Percentiles rank a stretch among this genome's conserved stretches.
Conservation (phyloP, 83 land plant genomes). For the Picea abies region DNA sequence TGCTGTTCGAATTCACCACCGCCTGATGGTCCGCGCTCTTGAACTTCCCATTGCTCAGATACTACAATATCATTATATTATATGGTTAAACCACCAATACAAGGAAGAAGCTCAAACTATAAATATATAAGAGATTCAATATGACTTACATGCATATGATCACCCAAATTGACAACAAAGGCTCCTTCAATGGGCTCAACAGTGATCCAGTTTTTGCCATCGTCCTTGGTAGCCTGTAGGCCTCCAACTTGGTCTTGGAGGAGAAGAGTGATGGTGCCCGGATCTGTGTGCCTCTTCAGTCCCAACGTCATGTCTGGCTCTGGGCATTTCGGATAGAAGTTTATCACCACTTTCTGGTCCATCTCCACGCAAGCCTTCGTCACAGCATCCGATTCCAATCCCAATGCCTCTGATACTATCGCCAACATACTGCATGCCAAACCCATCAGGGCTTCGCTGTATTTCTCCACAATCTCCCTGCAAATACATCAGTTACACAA, state of each 20-base stretch:
- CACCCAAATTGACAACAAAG: slow-evolving; percentile 67
- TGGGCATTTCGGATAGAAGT: slow-evolving; percentile 72
- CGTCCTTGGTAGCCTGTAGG: slow-evolving; percentile 64
- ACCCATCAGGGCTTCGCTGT: slow-evolving; percentile 45
- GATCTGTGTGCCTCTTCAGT: slow-evolving; percentile 64
- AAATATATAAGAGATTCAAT: slow-evolving; percentile 11
- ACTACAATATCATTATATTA: slow-evolving; percentile 20
- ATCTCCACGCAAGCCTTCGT: slow-evolving; percentile 45
- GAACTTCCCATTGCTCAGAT: slow-evolving; percentile 72
- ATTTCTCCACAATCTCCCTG: slow-evolving; percentile 34
- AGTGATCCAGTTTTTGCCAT: slow-evolving; percentile 57
- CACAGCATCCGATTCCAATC: slow-evolving; percentile 38
- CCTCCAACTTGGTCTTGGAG: slow-evolving; percentile 70
- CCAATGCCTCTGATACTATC: slow-evolving; percentile 65
- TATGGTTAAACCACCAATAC: neutral
- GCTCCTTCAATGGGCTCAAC: slow-evolving; percentile 62
- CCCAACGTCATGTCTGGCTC: slow-evolving; percentile 70
- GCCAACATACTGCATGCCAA: slow-evolving; percentile 49
- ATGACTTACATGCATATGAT: slow-evolving; percentile 48
- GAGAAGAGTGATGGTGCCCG: slow-evolving; percentile 60
- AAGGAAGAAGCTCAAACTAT: neutral
- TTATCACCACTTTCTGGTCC: slow-evolving; percentile 60
- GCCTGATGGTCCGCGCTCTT: slow-evolving; percentile 77
- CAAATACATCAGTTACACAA: neutral
- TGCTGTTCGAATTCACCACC: slow-evolving; percentile 59